Evolutionary conservation across 257 asterid species (phyloP).

Genomic region (Ballota nigra): DNA sequence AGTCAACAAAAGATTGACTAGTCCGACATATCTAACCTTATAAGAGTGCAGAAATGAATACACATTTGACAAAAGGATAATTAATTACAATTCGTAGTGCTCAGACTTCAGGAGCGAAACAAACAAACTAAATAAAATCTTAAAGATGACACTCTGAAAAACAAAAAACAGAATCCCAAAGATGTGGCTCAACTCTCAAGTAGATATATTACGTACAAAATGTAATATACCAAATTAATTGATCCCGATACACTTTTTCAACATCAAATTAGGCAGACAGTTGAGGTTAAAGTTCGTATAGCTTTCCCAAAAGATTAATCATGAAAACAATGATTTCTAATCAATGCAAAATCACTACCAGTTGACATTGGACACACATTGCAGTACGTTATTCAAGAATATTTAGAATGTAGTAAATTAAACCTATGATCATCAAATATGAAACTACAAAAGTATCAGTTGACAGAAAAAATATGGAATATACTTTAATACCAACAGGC

Average conservation of each 20-base stretch:
- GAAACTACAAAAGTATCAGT: not conserved
- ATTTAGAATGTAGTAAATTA: too few relatives aligned
- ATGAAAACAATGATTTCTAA: not conserved
- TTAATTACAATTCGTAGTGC: not conserved
- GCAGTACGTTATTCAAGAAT: too few relatives aligned
- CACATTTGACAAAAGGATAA: not conserved
- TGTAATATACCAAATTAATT: not conserved
- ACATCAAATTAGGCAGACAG: not conserved
- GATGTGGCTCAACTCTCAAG: not conserved
- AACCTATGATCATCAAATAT: not conserved
- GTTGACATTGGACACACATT: not conserved
- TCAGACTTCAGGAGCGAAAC: not conserved
- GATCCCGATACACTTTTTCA: not conserved
- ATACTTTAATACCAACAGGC: not conserved
- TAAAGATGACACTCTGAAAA: not conserved
- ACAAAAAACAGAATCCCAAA: not conserved
- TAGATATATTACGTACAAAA: not conserved
- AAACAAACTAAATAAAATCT: not conserved
- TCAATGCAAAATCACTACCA: not conserved
- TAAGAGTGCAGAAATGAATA: slow-evolving; percentile 11
- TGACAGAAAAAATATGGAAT: not conserved
- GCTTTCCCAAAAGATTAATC: not conserved
- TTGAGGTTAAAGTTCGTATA: not conserved
- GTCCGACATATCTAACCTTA: not conserved
- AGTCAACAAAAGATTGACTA: not conserved